These are phyloP conservation scores for Chaetoceros muelleri DNA, from an alignment of 108 stramenopile genomes.

Conservation along the genomic window DNA sequence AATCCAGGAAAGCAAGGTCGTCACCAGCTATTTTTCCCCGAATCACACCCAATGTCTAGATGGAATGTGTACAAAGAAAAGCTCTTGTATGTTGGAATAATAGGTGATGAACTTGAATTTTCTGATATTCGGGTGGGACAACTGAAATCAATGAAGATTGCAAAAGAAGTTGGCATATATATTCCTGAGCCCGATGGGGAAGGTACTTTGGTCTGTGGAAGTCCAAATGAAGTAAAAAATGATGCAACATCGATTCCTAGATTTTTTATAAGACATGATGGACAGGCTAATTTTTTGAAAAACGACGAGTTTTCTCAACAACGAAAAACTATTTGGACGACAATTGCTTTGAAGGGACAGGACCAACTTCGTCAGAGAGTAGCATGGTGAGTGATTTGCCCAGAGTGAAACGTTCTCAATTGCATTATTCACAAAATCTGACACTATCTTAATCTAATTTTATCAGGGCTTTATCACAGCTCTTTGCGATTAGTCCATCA, in stretches of 20 bases:
- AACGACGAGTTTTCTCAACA: constrained; percentile 12
- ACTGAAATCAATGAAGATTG: not conserved
- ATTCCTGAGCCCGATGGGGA: not conserved
- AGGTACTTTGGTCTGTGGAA: constrained; percentile 30
- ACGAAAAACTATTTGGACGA: constrained; percentile 36
- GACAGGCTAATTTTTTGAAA: not conserved
- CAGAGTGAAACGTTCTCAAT: not conserved
- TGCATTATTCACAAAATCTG: not conserved
- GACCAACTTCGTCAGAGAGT: constrained; percentile 73
- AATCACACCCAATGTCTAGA: not conserved
- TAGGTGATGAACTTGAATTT: not conserved
- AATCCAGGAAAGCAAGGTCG: not conserved
- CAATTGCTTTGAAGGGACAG: constrained; percentile 35
- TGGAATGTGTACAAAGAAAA: not conserved
- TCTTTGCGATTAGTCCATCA: constrained; percentile 19
- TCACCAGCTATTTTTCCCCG: not conserved
- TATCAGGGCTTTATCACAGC: constrained; percentile 34
- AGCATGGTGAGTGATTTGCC: constrained; percentile 45
- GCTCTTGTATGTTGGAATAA: not conserved
- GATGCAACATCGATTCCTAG: constrained; percentile 8
- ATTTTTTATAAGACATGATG: constrained; percentile 4
- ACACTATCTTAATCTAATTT: not conserved
- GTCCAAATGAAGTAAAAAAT: constrained; percentile 36
- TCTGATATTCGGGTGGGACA: not conserved
- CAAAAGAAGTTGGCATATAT: not conserved